Evolutionary conservation across 164 flowering plant species (phyloP), one percentile per base, ranked within the genome.

Genomic region (Paratinospora sagittata): DNA sequence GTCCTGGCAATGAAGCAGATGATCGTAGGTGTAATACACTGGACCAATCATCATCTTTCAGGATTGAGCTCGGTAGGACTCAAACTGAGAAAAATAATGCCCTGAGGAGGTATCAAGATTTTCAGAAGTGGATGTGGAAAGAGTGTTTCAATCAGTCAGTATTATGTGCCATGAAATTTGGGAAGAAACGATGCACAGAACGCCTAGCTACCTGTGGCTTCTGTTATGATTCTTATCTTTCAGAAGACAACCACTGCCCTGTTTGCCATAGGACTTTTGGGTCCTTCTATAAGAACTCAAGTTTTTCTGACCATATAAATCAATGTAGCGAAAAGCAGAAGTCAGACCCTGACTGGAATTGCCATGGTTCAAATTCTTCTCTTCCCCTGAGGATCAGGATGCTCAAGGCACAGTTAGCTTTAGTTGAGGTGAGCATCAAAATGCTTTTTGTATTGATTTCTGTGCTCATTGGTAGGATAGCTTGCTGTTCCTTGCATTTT

Each of bases 121-220:
- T 81, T 23, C 84, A 88, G 72, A 85, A 82, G 74, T 93, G 98
- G 98, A 80, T 85, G 76, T 89, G 93, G 98, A 81, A 78, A 67
- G 96, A 89, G 75, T 87, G 90, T 77, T 75, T 83, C 61, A 73
- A 74, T 78, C 76, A 90, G 52, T 82, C 84, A 21, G 62, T 65
- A 39, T 75, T 89, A 65, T 76, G 83, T 81, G 96, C 97, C 43
- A 58, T 74, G 70, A 90, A 86, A 76, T 83, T 82, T 79, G 96
- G 94, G 66, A 84, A 82, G 72, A 82, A 81, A 75, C 82, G 93
- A 71, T 79, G 89, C 77, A 27, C 26, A 17, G 84, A 70, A 43
- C 76, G 90, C 66, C 73, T 90, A 16, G 67, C 58, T 33, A 74
- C 77, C 61, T 93, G 98, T 81, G 82, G 80, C 65, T 23, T 66